phyloP scores from a whole-genome alignment of 345 rosid species.

The Ceriops decandra region DNA sequence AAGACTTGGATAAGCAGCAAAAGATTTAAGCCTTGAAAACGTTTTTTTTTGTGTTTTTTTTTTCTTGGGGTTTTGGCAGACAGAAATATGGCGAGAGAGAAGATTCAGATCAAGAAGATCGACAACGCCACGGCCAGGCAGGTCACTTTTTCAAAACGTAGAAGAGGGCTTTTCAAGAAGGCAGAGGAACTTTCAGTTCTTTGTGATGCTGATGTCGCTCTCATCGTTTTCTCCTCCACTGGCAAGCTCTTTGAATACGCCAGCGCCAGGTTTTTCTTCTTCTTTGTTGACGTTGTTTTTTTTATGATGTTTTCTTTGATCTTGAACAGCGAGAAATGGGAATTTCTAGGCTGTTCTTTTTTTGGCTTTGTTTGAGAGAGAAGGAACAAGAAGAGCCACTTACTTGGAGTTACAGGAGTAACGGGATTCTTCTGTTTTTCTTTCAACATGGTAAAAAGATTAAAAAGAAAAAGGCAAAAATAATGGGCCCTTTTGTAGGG shows the following conservation, averaged over 20 bases:
- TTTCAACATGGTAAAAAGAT: too few relatives aligned
- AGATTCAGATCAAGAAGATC: conserved; percentile 30
- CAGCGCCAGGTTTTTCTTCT: conserved; percentile 20
- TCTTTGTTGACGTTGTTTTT: background rate
- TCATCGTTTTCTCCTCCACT: conserved; percentile 19
- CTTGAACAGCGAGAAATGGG: background rate
- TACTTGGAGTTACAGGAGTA: too few relatives aligned
- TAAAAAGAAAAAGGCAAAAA: too few relatives aligned
- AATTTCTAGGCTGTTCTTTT: background rate
- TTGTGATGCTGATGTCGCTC: conserved; percentile 27
- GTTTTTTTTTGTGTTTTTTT: background rate
- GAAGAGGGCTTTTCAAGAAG: conserved; percentile 26
- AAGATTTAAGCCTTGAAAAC: background rate
- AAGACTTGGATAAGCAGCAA: background rate
- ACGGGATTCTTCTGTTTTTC: too few relatives aligned
- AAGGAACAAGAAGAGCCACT: too few relatives aligned
- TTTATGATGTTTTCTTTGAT: background rate
- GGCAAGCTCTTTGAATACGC: conserved; percentile 20
- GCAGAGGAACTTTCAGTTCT: conserved; percentile 28
- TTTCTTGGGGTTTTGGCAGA: background rate
- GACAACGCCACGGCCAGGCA: conserved; percentile 24
- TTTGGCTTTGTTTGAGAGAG: too few relatives aligned
- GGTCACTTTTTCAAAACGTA: conserved; percentile 24
- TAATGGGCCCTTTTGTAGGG: too few relatives aligned
- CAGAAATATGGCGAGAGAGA: conserved; percentile 20